These are phyloP conservation scores for Naganishia kalamii DNA, from an alignment of 768 basidiomycete species.

Conservation along the genomic window DNA sequence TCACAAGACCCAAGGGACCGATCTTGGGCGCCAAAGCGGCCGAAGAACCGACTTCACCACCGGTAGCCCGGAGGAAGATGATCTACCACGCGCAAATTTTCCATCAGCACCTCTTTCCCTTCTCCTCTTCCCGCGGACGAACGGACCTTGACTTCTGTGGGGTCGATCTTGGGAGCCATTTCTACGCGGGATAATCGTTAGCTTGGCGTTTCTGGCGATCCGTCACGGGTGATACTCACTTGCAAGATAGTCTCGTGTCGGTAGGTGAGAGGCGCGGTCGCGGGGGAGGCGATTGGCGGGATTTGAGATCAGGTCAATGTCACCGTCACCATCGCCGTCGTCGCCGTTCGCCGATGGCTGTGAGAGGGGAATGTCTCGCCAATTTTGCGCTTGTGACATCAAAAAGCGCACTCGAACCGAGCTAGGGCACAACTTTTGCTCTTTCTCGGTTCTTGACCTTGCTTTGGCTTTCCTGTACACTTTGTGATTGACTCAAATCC, in stretches of 20 bases:
- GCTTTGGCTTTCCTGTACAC: no score
- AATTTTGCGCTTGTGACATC: not conserved
- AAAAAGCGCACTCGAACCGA: no score
- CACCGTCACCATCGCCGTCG: not conserved
- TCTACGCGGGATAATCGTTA: not conserved
- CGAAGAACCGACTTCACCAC: constrained; percentile 98
- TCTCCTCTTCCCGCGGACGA: not conserved
- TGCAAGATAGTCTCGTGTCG: not conserved
- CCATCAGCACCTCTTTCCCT: not conserved
- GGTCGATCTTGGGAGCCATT: constrained; percentile 59
- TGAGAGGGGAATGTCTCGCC: not conserved
- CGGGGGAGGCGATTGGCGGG: not conserved
- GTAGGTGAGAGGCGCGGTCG: not conserved
- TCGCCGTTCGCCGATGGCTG: not conserved
- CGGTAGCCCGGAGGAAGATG: constrained; percentile 95
- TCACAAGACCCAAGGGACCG: constrained; percentile 96
- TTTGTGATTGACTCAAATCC: no score
- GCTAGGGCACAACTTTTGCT: no score
- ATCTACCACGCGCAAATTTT: constrained; percentile 50
- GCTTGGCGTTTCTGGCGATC: not conserved
- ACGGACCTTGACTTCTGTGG: constrained; percentile 77
- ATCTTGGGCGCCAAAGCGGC: constrained; percentile 99
- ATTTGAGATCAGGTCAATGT: not conserved
- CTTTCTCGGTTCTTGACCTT: no score
- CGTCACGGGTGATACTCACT: not conserved